Evolutionary conservation across 306 rosid species (phyloP), one percentile per base, ranked within the genome.

Genomic region (Benincasa hispida): DNA sequence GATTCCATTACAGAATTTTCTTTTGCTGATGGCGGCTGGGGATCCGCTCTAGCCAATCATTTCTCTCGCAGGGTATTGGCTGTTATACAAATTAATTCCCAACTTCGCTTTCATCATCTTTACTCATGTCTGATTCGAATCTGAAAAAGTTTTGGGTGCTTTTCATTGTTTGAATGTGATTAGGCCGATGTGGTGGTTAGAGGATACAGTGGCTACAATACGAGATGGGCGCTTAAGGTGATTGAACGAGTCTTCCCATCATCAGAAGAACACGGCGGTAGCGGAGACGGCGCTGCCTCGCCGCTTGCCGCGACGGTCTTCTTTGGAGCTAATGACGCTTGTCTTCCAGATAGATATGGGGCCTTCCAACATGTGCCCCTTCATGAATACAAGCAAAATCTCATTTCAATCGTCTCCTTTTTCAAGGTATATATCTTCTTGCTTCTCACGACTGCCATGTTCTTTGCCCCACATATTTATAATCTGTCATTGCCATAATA

Each of bases 291-390:
- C n/a, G 76, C 72, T 22, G 75, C 13, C 11, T 86, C 73, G n/a
- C 95, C 95, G 5, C 14, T 85, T 50, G 93, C 91, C 9, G 72
- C 89, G 82, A 91, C 91, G 0, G 85, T 93, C 42, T 93, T 93
- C 89, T 93, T 93, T 66, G 98, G 98, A 59, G 98, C 98, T 17
- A 93, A 93, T 75, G 98, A 93, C 21, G 98, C 97, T 30, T 80
- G 86, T 47, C 92, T 93, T 80, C 90, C 93, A 0, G 86, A 88
- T 72, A 77, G 96, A 74, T 82, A 59, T 84, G 86, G 88, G 14
- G 92, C 79, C n/a, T 89, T 89, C 80, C 98, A 87, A 28, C 93
- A 91, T 81, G 98, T 93, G 78, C 97, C 96, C 50, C 56, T 86
- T 7, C 53, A 63, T 68, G 98, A 93, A 79, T 93, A 83, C 85